Evolutionary conservation across 805 yeast species (phyloP), one percentile per base, ranked within the genome.

Genomic region (Candida krabiensis): DNA sequence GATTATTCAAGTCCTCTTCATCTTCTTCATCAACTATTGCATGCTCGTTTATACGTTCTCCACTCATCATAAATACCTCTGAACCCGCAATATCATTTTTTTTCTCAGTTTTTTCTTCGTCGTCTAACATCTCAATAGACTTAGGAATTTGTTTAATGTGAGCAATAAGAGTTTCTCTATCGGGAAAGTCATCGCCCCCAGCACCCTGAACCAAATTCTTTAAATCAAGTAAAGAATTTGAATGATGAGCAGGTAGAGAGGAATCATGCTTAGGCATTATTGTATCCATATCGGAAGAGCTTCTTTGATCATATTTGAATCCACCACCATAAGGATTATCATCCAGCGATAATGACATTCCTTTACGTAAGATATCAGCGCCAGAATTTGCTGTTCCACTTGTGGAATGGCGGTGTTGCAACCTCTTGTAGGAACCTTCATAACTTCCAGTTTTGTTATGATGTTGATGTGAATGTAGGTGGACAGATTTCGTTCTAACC

Each of bases 131-230:
- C n/a, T n/a, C n/a, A n/a, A n/a, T n/a, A n/a, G n/a, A n/a, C n/a
- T n/a, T 21, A 21, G 35, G 39, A 31, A 28, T 56, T 58, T 19
- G 70, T 71, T 41, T 71, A 73, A 52, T 75, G 73, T 76, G 44
- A 6, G 56, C 43, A 22, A 58, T 55, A 12, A 58, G 41, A 2
- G 57, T 44, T 35, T 58, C 56, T 30, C 62, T 41, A 21, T 50
- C 57, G 0, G 63, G 60, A 27, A 56, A 58, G 7, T 27, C 41
- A 11, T 35, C 37, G 4, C 33, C 33, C 12, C 27, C 45, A 8
- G 38, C 49, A 8, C 35, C 36, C 16, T 43, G 38, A 9, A 42
- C 49, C 30, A 53, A 27, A 13, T 44, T 46, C 19, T 45, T 46
- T 30, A 55, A 44, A 32, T 55, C 54, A 19, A 53, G 22, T 30